A percentile compares a stretch with the other conserved stretches of the same genome.
phyloP scores from a whole-genome alignment of 129 eudicot species.

The Flaveria brownii region DNA sequence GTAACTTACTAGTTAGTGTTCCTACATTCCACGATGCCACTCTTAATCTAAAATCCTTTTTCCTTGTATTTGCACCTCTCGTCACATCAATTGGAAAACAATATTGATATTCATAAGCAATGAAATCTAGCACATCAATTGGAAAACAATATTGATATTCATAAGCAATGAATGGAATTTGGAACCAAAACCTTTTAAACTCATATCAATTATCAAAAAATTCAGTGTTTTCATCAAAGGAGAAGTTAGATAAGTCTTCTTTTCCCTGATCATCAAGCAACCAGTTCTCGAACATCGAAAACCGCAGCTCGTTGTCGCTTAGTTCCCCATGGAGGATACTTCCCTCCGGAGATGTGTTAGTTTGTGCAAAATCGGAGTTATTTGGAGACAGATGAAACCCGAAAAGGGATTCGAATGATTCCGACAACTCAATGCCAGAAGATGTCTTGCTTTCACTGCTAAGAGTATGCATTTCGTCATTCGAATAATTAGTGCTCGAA shows the following conservation, averaged over 20 bases:
- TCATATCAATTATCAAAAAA: conserved; percentile 37
- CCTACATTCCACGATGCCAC: too few species aligned
- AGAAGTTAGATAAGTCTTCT: conserved; percentile 44
- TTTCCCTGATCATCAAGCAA: conserved; percentile 60
- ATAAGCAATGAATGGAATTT: conserved; percentile 24
- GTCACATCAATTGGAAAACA: too few species aligned
- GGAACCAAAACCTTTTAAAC: conserved; percentile 25
- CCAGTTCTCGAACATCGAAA: conserved; percentile 76
- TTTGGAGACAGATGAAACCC: conserved; percentile 55
- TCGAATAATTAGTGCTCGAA: conserved; percentile 41
- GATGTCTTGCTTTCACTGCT: conserved; percentile 46
- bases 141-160: conserved; percentile 7
- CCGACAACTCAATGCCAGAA: conserved; percentile 46
- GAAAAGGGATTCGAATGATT: conserved; percentile 55
- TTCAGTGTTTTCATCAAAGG: conserved; percentile 49
- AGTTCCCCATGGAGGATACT: conserved; percentile 13
- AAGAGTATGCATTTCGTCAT: conserved; percentile 24
- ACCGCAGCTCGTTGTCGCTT: conserved; percentile 38
- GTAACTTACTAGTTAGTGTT: too few species aligned
- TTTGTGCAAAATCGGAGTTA: conserved; percentile 61
- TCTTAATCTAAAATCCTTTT: too few species aligned
- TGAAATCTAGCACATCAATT: too few species aligned
- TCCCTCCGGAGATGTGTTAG: conserved; percentile 50
- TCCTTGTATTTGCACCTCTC: too few species aligned
- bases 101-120: too few species aligned